Evolutionary conservation across 192 early-diverging fungal genomes (phyloP).

Genomic region (Entomortierella parvispora): DNA sequence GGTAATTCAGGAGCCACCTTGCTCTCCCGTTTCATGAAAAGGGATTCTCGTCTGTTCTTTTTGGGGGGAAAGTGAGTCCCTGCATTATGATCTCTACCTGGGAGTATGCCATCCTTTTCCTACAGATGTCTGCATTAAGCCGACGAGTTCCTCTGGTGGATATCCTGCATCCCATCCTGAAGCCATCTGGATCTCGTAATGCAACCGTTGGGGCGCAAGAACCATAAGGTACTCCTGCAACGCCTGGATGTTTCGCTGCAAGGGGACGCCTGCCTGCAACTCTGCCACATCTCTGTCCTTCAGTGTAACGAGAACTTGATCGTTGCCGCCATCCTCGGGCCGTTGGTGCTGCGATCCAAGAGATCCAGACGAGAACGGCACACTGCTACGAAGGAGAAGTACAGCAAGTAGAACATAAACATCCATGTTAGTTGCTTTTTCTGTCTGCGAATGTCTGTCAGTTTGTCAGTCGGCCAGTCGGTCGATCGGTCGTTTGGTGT

Average conservation of each 20-base stretch:
- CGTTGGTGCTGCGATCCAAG: conserved; percentile 28
- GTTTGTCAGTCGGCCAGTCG: too few species aligned
- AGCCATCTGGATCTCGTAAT: conserved; percentile 50
- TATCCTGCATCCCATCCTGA: conserved; percentile 56
- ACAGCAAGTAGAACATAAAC: background rate
- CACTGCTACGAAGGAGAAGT: conserved; percentile 13
- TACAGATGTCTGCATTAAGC: conserved; percentile 34
- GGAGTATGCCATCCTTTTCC: conserved; percentile 62
- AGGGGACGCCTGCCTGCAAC: conserved; percentile 14
- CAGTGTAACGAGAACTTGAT: conserved; percentile 36
- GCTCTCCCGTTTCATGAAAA: background rate
- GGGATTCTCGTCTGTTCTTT: background rate
- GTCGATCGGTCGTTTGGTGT: too few species aligned
- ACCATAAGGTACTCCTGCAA: conserved; percentile 51
- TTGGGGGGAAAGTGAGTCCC: too few species aligned
- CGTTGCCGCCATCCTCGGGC: conserved; percentile 28
- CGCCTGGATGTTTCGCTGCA: conserved; percentile 35
- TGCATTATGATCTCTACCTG: too few species aligned
- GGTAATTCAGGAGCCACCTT: conserved; percentile 14
- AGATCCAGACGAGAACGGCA: conserved; percentile 31
- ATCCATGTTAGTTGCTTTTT: too few species aligned
- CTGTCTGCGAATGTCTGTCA: background rate
- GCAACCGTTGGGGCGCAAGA: conserved; percentile 38
- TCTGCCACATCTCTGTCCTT: conserved; percentile 14
- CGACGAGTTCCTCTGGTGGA: conserved; percentile 55